phyloP scores from a whole-genome alignment of 2,329 filamentous ascomycete species.

The Aspergillus pseudoglaucus region DNA sequence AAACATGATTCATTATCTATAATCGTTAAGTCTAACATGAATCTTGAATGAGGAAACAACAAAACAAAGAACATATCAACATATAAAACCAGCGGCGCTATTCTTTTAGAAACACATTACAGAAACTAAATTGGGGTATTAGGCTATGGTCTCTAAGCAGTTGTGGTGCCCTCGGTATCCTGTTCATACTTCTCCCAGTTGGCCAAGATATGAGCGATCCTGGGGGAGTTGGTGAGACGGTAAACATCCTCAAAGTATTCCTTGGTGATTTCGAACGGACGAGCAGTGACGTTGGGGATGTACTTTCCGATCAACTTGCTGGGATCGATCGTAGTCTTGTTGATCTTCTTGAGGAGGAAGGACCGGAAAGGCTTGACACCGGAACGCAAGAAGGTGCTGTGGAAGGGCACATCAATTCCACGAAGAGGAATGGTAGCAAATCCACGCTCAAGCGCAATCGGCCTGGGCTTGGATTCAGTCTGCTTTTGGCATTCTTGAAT shows the following conservation, averaged over 20 bases:
- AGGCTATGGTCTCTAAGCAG: conserved; percentile 2
- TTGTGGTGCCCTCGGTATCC: conserved; percentile 19
- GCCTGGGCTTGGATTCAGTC: conserved; percentile 80
- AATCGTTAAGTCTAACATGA: too few relatives aligned
- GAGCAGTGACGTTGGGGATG: conserved; percentile 96
- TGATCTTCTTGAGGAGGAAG: conserved; percentile 99
- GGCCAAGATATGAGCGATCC: conserved; percentile 55
- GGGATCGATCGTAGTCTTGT: conserved; percentile 97
- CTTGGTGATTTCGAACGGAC: conserved; percentile 90
- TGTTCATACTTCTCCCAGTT: conserved; percentile 73
- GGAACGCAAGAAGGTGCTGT: conserved; percentile 94
- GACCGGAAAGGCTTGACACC: conserved; percentile 98
- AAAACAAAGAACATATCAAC: too few relatives aligned
- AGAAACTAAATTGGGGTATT: too few relatives aligned
- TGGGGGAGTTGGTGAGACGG: conserved; percentile 73
- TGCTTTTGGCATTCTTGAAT: conserved; percentile 81
- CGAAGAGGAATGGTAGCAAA: conserved; percentile 95
- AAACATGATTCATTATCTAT: too few relatives aligned
- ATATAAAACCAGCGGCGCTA: too few relatives aligned
- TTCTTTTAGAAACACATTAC: too few relatives aligned
- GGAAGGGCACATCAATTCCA: conserved; percentile 98
- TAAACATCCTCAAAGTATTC: conserved; percentile 99
- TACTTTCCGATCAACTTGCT: conserved; percentile 97
- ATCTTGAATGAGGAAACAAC: too few relatives aligned
- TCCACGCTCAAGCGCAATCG: conserved; percentile 84